These are phyloP conservation scores for Penicillium atrosanguineum DNA, from an alignment of 495 filamentous ascomycete species.

Conservation along the genomic window DNA sequence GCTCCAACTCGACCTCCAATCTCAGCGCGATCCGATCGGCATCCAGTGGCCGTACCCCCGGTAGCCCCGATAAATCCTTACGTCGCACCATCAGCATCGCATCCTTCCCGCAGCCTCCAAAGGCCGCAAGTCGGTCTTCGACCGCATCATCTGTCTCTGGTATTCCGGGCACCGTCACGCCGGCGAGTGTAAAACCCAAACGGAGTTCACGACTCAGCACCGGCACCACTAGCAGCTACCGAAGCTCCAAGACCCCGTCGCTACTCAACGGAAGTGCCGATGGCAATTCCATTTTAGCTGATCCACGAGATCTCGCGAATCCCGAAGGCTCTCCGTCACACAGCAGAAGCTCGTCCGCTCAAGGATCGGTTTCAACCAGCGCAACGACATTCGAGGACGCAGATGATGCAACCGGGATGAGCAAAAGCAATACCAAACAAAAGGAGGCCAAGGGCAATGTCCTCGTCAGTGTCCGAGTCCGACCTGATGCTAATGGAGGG, in stretches of 20 bases:
- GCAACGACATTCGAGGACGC: conserved; percentile 80
- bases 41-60: conserved; percentile 31
- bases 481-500: conserved; percentile 66
- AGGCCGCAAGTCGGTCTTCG: conserved; percentile 49
- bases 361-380: conserved; percentile 87
- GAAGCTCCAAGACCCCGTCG: conserved; percentile 61
- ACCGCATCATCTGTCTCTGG: conserved; percentile 39
- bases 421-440: conserved; percentile 30
- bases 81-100: conserved; percentile 87
- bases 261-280: conserved; percentile 77
- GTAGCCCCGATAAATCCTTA: conserved; percentile 60
- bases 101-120: conserved; percentile 87
- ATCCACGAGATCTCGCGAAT: conserved; percentile 64
- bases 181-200: conserved; percentile 31
- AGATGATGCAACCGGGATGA: conserved; percentile 37
- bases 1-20: conserved; percentile 37
- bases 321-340: conserved; percentile 81
- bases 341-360: conserved; percentile 83
- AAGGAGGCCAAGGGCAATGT: conserved; percentile 90
- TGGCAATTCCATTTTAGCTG: conserved; percentile 62
- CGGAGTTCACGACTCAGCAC: conserved; percentile 40
- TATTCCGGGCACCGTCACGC: conserved; percentile 23
- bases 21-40: conserved; percentile 38
- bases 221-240: conserved; percentile 44
- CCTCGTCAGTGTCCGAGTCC: conserved; percentile 88